Evolutionary conservation across 75 land plant genomes (phyloP).

Genomic region (Sequoiadendron giganteum): DNA sequence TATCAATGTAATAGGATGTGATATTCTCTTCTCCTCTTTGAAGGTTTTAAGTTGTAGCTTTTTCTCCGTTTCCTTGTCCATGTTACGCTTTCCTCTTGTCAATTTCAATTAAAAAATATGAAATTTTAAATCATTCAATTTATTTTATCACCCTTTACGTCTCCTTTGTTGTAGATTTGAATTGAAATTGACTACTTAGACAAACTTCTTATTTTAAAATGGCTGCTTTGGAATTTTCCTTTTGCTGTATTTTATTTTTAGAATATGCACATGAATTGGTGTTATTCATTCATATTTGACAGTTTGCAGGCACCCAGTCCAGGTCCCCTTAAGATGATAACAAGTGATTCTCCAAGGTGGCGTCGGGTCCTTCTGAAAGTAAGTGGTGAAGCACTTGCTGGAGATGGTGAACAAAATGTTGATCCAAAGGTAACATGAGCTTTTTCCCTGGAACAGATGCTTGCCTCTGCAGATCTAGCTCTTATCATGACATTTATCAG

Average conservation of each 20-base stretch:
- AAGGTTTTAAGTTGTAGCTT: neutral
- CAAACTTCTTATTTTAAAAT: neutral
- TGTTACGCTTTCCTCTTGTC: neutral
- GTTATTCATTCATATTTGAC: neutral
- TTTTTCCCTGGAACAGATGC: neutral
- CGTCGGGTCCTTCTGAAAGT: constrained; percentile 87
- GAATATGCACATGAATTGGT: neutral
- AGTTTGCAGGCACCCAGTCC: constrained; percentile 3
- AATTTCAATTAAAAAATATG: neutral
- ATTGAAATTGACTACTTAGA: neutral
- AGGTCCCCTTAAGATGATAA: neutral
- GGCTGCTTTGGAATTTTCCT: neutral
- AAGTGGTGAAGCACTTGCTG: constrained; percentile 91
- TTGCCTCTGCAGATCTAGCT: constrained; percentile 4
- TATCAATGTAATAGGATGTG: neutral
- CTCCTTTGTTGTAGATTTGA: neutral
- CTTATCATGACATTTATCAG: neutral
- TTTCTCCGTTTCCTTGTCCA: neutral
- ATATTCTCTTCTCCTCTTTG: neutral
- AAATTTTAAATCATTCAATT: neutral
- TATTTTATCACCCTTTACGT: neutral
- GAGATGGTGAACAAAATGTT: constrained; percentile 73
- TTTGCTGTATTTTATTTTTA: neutral
- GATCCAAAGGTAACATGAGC: constrained; percentile 72
- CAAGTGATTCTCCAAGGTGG: constrained; percentile 37